phyloP scores from a whole-genome alignment of 139 green algal genomes.

The Coccomyxa sp. region DNA sequence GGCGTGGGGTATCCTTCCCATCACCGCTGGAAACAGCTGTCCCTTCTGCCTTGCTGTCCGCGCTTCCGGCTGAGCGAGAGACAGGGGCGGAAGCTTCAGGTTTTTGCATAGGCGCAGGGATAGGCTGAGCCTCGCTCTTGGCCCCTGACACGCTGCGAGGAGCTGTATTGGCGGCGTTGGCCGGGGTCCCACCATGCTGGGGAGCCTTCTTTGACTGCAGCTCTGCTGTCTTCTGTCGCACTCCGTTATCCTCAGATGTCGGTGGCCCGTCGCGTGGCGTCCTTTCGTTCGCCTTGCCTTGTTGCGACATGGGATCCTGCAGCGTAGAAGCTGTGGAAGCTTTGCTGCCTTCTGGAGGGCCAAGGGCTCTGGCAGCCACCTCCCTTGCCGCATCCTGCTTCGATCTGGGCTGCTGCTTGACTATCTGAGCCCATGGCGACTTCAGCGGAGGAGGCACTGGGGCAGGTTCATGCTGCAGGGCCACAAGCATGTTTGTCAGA shows the following conservation, averaged over 20 bases:
- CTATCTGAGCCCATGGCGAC: slow-evolving; percentile 18
- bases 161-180: neutral
- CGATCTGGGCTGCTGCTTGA: neutral
- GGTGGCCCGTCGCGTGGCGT: no score
- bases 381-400: neutral
- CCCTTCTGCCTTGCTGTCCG: neutral
- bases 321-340: slow-evolving; percentile 4
- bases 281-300: neutral
- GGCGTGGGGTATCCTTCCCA: neutral
- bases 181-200: neutral
- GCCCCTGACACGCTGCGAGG: neutral
- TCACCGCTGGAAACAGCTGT: neutral
- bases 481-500: no score
- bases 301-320: neutral
- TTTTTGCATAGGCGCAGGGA: neutral
- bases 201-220: neutral
- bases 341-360: slow-evolving; percentile 1
- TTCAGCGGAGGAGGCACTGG: slow-evolving; percentile 7
- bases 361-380: neutral
- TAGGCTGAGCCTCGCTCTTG: neutral
- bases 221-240: neutral
- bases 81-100: neutral
- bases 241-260: neutral
- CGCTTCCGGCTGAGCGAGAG: neutral
- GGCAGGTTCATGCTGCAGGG: neutral